Evolutionary conservation across 495 filamentous ascomycete genomes (phyloP), one percentile per base, ranked within the genome.

Genomic region (Lasiosphaeria ovina): DNA sequence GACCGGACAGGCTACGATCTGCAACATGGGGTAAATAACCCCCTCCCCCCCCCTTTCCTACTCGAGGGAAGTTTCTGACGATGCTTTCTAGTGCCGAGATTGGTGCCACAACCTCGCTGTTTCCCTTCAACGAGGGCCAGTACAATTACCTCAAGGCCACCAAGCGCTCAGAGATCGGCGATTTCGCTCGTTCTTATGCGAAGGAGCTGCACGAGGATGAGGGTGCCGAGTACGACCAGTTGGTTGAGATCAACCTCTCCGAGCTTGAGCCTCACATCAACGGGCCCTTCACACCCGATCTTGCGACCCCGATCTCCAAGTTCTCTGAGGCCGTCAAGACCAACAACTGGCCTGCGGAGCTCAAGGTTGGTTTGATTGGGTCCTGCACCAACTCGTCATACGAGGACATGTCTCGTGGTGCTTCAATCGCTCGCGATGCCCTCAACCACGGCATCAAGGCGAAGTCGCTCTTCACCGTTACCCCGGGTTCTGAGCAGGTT

Each of bases 381-480:
- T 98, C 94, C 72, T 99, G 94, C 89, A 99, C 94, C 67, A 99
- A 99, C 85, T 96, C 92, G 48, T 97, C 93, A 34, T 99, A 99
- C 76, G 95, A 99, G 81, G 94, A 99, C 72, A 98, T 99, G 94
- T 90, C 87, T 67, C 91, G 95, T 64, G 90, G 86, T 69, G 94
- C 94, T 56, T 91, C 92, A 38, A 98, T 99, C 74, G 95, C 93
- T 54, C 90, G 87, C 59, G 92, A 99, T 76, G 95, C 95, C 66
- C 83, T 97, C 59, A 77, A 93, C 79, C 93, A 97, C 73, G 95
- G 94, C 63, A 62, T 98, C 71, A 97, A 96, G 83, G 84, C 95
- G 66, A 96, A 96, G 85, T 82, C 91, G 69, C 79, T 90, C 68
- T 98, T 98, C 82, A 90, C 90, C 69, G 89, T 98, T 63, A 97